These are phyloP conservation scores for Phytophthora citrophthora DNA, from an alignment of 352 stramenopile species.

Conservation along the genomic window DNA sequence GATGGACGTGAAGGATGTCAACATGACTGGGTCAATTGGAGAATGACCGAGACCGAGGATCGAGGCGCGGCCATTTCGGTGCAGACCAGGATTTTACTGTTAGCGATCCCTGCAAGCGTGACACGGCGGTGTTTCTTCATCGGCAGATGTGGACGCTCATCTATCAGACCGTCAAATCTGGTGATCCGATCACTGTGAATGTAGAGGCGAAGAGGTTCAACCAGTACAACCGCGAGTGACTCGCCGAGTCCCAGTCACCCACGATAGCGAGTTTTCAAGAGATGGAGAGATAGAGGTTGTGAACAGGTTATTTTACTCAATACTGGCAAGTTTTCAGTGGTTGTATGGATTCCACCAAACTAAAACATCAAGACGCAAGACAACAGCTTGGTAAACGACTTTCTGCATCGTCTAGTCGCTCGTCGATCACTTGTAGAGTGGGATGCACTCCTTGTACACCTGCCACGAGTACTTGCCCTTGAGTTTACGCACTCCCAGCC, in stretches of 20 bases:
- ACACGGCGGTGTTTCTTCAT: conserved; percentile 1
- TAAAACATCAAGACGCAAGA: too few relatives aligned
- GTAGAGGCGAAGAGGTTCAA: background rate
- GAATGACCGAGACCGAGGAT: conserved; percentile 1
- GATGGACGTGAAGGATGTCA: conserved; percentile 12
- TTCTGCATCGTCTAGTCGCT: background rate
- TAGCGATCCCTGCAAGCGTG: background rate
- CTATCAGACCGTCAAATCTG: background rate
- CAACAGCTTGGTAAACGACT: too few relatives aligned
- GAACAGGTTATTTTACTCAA: too few relatives aligned
- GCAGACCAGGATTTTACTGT: conserved; percentile 11
- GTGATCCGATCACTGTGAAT: background rate
- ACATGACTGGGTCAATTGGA: conserved; percentile 14
- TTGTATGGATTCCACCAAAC: too few relatives aligned
- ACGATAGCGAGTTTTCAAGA: too few relatives aligned
- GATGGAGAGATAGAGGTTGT: too few relatives aligned
- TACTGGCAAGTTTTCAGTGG: too few relatives aligned
- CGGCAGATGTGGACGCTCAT: conserved; percentile 14
- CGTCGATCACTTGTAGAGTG: conserved; percentile 19
- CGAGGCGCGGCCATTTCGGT: conserved; percentile 2
- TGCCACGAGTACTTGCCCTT: conserved; percentile 49
- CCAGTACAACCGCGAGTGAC: too few relatives aligned
- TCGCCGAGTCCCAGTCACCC: too few relatives aligned
- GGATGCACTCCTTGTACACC: conserved; percentile 58
- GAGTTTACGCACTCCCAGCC: conserved; percentile 42